Evolutionary conservation across 2,329 filamentous ascomycete species (phyloP), one percentile per base, ranked within the genome.

Genomic region (Teratosphaeria zuluensis): DNA sequence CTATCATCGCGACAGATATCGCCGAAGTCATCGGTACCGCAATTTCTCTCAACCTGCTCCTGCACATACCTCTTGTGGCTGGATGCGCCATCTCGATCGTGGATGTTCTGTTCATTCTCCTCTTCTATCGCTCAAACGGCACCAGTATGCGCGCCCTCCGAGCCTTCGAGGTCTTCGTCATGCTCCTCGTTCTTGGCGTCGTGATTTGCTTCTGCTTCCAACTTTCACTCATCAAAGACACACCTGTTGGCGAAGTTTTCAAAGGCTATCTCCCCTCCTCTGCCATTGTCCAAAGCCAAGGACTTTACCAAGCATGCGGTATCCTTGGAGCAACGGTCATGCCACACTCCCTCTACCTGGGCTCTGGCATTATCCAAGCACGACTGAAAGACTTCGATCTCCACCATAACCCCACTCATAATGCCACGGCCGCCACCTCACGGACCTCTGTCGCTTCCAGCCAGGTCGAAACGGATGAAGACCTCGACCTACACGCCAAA

Each of bases 241-340:
- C 81, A 0, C 12, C 52, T 11, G 75, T 82, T 0, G 81, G 81
- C 1, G 77, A 85, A 16, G 83, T 89, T 1, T 85, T 89, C 68
- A 75, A 73, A 38, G 86, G 86, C 19, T 89, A 85, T 64, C 69
- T 88, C 19, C 86, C 86, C 0, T 87, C 84, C 0, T 74, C 74
- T 51, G 77, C 80, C 3, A 70, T 88, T 1, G 74, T 86, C 1
- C 73, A 87, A 68, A 78, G 80, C 1, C 67, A 84, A 66, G 85
- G 80, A 73, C 68, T 86, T 0, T 89, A 88, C 68, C 85, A 88
- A 71, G 82, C 87, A 1, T 91, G 88, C 62, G 88, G 88, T 56
- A 91, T 91, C 59, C 77, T 91, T 0, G 88, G 88, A 1, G 88
- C 88, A 3, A 91, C 88, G 0, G 86, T 88, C 28, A 87, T 88